Base-by-base conservation (phyloP, 176 grass and related monocot genomes). In the Bothriochloa decipiens region DNA sequence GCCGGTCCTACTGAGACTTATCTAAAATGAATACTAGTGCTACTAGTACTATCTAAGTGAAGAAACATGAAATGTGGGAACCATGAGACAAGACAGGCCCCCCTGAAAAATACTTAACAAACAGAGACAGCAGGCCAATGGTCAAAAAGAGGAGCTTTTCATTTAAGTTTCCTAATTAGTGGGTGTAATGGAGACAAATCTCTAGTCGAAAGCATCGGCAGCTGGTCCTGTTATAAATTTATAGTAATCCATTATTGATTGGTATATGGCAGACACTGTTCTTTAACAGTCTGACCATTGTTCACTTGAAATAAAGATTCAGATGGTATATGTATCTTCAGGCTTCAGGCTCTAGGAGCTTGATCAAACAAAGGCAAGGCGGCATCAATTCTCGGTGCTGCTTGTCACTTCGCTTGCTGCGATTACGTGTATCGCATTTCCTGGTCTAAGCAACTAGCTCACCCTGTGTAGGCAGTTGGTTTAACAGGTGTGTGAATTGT, bases 401-500 rank as follows among this genome's bases (percentile, higher is more conserved):
- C 84, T 33, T 68, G 88, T 23, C 80, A 64, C 28, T 61, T 32
- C 16, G 47, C 33, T 35, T 32, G 53, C 11, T 63, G 49, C 9
- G 50, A 76, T 87, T 89, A 77, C 64, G 82, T 89, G 87, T 53
- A 77, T 32, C 77, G 23, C 71, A 89, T 85, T 85, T 85, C 37
- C 68, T 46, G 79, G 35, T 74, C 22, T 25, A 74, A 57, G 17
- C 46, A 76, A 76, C 17, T 63, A 81, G 68, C 17, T 15, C 73
- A 36, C 16, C 25, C 43, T 80, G 65, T 22, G 4, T 78, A 73
- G 72, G 65, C 65, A 82, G 76, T 0, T 68, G 72, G 62, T 83
- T 81, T 29, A 22, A 33, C 23, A 36, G 41, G 62, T 68, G 79
- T 64, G 65, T 82, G 83, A 50, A 40, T 45, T 83, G 36, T 47